Evolutionary conservation across 768 basidiomycete species (phyloP).

Genomic region (Tulasnella sp.): DNA sequence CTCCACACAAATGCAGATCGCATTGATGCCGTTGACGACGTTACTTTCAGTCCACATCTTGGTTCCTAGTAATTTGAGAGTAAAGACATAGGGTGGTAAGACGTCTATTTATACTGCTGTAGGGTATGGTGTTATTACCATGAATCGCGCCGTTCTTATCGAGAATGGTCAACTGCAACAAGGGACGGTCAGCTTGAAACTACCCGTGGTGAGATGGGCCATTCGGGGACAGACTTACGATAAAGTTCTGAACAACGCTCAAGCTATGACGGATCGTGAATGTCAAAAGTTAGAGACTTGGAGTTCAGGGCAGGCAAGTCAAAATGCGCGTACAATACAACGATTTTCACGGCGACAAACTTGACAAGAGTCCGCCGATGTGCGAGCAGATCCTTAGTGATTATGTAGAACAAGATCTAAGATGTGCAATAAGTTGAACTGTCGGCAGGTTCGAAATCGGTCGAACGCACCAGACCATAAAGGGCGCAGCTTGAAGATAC

Average conservation of each 20-base stretch:
- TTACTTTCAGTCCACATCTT: constrained; percentile 80
- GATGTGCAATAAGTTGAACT: background rate
- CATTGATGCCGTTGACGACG: constrained; percentile 77
- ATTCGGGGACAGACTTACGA: constrained; percentile 44
- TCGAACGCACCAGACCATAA: constrained; percentile 55
- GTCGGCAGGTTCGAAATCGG: background rate
- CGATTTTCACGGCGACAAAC: constrained; percentile 74
- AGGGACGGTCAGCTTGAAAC: background rate
- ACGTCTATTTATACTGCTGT: too few species aligned
- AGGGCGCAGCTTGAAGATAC: constrained; percentile 50
- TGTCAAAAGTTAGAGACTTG: constrained; percentile 35
- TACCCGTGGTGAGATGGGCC: too few species aligned
- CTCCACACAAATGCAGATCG: constrained; percentile 79
- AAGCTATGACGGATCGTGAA: constrained; percentile 44
- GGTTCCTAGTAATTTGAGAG: constrained; percentile 46
- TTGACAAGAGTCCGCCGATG: constrained; percentile 78
- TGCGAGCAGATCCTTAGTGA: constrained; percentile 70
- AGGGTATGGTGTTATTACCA: constrained; percentile 37
- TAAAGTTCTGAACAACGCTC: constrained; percentile 80
- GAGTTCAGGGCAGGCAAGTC: background rate
- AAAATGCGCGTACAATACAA: constrained; percentile 28
- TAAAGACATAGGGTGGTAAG: background rate
- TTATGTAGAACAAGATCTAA: constrained; percentile 66
- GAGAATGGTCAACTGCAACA: constrained; percentile 56
- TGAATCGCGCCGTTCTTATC: constrained; percentile 64